These are phyloP conservation scores for Phytophthora citricola DNA, from an alignment of 352 stramenopile species.

Conservation along the genomic window DNA sequence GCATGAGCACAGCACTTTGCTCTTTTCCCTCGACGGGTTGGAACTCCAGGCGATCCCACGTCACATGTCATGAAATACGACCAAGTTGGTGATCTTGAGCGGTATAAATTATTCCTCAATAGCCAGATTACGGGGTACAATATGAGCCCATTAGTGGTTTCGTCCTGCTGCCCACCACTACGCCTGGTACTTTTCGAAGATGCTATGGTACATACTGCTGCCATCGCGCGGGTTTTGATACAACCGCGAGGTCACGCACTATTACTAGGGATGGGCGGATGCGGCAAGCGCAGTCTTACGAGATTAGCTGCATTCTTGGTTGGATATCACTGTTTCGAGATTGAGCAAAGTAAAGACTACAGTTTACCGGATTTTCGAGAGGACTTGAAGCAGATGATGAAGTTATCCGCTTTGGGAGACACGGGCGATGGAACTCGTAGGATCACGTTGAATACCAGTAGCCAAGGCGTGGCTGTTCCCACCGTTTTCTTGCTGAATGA, in stretches of 20 bases:
- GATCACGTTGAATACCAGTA: conserved; percentile 3
- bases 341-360: conserved; percentile 90
- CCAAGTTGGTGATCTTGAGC: conserved; percentile 66
- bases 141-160: conserved; percentile 1
- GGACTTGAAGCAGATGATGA: conserved; percentile 80
- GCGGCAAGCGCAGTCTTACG: conserved; percentile 83
- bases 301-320: conserved; percentile 80
- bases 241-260: conserved; percentile 88
- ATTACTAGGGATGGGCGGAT: conserved; percentile 89
- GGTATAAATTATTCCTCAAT: conserved; percentile 72
- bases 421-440: conserved; percentile 1
- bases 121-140: conserved; percentile 58
- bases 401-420: conserved; percentile 46
- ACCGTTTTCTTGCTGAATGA: conserved; percentile 87
- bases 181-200: conserved; percentile 86
- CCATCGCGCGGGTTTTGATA: conserved; percentile 84
- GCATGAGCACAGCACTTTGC: conserved; percentile 8
- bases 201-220: conserved; percentile 85
- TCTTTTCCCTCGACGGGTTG: conserved; percentile 35
- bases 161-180: conserved; percentile 25
- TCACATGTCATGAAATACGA: conserved; percentile 48
- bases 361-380: conserved; percentile 88
- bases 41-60: not conserved
- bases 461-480: conserved; percentile 25
- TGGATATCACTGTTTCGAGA: conserved; percentile 76